phyloP scores from a whole-genome alignment of 768 basidiomycete species.

The Lanmaoa pseudosensibilis region DNA sequence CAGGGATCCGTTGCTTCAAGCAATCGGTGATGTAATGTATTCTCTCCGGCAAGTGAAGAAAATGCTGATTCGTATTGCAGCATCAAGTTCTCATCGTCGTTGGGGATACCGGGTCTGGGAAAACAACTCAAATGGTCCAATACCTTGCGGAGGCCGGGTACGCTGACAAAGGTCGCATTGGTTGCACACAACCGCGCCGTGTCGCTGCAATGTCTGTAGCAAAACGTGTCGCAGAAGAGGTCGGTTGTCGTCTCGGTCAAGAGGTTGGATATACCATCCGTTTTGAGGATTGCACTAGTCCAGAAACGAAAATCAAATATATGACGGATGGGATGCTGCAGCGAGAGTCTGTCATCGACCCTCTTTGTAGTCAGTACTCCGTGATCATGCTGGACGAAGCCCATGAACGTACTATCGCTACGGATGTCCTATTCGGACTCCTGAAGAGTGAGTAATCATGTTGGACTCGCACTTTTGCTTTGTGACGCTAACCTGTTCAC shows the following conservation, averaged over 20 bases:
- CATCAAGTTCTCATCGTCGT: conserved; percentile 97
- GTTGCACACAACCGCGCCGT: conserved; percentile 98
- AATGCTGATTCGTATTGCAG: conserved; percentile 21
- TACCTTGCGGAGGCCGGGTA: conserved; percentile 95
- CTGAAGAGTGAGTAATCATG: conserved; percentile 54
- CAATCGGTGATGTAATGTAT: conserved; percentile 77
- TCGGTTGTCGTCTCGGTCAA: conserved; percentile 94
- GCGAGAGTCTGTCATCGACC: conserved; percentile 94
- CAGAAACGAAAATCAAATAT: conserved; percentile 99
- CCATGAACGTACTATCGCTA: conserved; percentile 97
- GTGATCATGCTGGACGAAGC: conserved; percentile 99
- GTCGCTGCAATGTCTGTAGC: conserved; percentile 99
- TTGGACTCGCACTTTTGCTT: not conserved
- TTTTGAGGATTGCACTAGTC: conserved; percentile 98
- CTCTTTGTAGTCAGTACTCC: conserved; percentile 87
- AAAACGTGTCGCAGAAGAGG: conserved; percentile 97
- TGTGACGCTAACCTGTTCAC: conserved; percentile 23
- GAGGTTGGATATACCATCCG: conserved; percentile 99
- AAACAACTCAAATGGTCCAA: conserved; percentile 99
- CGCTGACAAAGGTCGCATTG: conserved; percentile 87
- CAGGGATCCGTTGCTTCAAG: conserved; percentile 83
- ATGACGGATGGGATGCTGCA: conserved; percentile 99
- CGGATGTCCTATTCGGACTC: conserved; percentile 95
- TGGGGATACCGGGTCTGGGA: conserved; percentile 98
- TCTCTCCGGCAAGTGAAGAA: conserved; percentile 1